These are phyloP conservation scores for Magnaporthiopsis rhizophila DNA, from an alignment of 2,329 filamentous ascomycete species.

Conservation along the genomic window DNA sequence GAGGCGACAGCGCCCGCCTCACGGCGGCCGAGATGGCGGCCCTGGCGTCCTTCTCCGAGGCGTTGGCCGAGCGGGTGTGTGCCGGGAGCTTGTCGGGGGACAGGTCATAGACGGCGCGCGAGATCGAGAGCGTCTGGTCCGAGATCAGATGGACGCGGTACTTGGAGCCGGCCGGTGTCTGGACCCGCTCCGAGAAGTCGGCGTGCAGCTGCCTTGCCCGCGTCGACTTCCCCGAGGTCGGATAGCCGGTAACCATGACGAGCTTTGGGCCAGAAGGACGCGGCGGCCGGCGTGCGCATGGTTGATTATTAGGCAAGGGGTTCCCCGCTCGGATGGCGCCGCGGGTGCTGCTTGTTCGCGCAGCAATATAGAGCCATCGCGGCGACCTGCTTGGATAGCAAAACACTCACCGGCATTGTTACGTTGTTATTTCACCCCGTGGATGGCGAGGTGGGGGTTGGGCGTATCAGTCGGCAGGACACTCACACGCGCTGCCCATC, in stretches of 20 bases:
- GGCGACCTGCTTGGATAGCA: neutral
- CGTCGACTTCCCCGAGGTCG: constrained; percentile 61
- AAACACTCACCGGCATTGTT: neutral
- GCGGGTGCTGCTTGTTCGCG: neutral
- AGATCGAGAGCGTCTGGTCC: constrained; percentile 62
- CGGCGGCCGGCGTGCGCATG: neutral
- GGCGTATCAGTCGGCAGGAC: neutral
- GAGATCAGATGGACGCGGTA: constrained; percentile 68
- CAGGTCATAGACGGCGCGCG: constrained; percentile 63
- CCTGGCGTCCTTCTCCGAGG: constrained; percentile 73
- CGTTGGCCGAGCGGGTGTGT: constrained; percentile 62
- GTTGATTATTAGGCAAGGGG: neutral
- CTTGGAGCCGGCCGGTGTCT: constrained; percentile 24
- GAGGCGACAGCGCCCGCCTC: constrained; percentile 63
- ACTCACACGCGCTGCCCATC: no score
- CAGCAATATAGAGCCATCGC: neutral
- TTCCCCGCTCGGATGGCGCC: neutral
- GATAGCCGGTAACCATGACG: constrained; percentile 59
- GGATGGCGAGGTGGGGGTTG: neutral
- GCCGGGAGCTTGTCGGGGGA: constrained; percentile 41
- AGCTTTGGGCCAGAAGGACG: constrained; percentile 34
- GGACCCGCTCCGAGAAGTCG: constrained; percentile 54
- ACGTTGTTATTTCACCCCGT: neutral
- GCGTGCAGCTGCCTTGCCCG: constrained; percentile 58
- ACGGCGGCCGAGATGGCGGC: constrained; percentile 70